Percentiles rank a stretch among this genome's conserved stretches.
phyloP scores from a whole-genome alignment of 2,329 filamentous ascomycete species.

The Xylaria sp. region DNA sequence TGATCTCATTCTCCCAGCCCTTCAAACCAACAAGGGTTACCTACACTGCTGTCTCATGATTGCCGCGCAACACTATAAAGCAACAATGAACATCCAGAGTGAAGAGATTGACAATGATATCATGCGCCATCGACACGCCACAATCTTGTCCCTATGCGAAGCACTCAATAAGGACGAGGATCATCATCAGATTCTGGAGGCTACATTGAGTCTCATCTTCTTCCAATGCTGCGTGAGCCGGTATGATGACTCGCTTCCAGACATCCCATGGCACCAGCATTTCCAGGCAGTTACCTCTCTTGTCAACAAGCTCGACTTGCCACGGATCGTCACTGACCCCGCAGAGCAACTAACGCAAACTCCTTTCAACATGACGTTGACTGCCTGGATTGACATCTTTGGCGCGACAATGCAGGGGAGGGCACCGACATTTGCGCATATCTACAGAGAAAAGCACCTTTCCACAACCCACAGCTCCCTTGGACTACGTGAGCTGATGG shows the following conservation, averaged over 20 bases:
- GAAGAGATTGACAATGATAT: conserved; percentile 90
- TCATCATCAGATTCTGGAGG: conserved; percentile 89
- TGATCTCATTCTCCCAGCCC: conserved; percentile 85
- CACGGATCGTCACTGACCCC: conserved; percentile 71
- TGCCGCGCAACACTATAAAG: conserved; percentile 91
- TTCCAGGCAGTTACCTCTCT: conserved; percentile 91
- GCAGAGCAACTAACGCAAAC: conserved; percentile 71
- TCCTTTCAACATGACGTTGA: conserved; percentile 94
- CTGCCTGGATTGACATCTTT: conserved; percentile 96
- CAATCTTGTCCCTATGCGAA: conserved; percentile 86
- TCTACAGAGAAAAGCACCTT: conserved; percentile 94
- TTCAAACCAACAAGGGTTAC: conserved; percentile 93
- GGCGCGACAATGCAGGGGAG: conserved; percentile 91
- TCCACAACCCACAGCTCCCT: conserved; percentile 69
- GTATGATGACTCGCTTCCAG: conserved; percentile 83
- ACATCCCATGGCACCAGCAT: conserved; percentile 97
- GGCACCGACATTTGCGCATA: conserved; percentile 88
- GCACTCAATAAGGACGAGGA: conserved; percentile 82
- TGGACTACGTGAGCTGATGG: conserved; percentile 93
- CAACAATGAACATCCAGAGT: conserved; percentile 71
- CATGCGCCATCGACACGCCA: conserved; percentile 89
- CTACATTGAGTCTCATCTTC: conserved; percentile 93
- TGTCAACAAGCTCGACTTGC: conserved; percentile 85
- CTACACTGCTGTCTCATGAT: conserved; percentile 96
- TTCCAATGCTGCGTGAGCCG: conserved; percentile 93